Conservation (phyloP, 164 flowering plant species). For the Tinospora cordifolia region DNA sequence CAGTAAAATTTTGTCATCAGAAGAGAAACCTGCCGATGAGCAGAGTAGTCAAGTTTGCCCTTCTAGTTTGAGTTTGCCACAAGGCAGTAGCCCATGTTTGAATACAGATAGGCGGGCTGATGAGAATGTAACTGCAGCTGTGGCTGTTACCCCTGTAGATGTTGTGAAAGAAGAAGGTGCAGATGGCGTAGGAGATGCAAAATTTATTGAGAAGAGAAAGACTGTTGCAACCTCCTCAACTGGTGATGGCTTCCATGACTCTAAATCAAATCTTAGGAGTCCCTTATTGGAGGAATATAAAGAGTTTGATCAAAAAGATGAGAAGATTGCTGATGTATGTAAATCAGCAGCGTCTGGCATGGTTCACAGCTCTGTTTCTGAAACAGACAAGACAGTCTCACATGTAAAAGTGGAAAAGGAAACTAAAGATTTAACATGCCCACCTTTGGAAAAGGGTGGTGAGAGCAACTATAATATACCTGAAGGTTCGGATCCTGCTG, state of each 20-base stretch:
- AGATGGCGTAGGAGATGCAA: slow-evolving; percentile 10
- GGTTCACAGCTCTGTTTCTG: slow-evolving; percentile 8
- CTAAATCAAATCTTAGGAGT: slow-evolving; percentile 1
- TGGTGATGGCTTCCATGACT: slow-evolving; percentile 9
- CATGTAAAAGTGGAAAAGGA: slow-evolving; percentile 15
- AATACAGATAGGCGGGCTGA: slow-evolving; percentile 24
- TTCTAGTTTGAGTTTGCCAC: slow-evolving; percentile 25
- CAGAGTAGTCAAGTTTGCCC: slow-evolving; percentile 13
- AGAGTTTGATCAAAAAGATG: slow-evolving; percentile 12
- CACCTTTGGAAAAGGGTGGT: slow-evolving; percentile 6
- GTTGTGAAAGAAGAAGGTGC: slow-evolving; percentile 4
- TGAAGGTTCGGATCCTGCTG: slow-evolving; percentile 5
- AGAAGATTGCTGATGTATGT: slow-evolving; percentile 4
- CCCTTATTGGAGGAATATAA: slow-evolving; percentile 7
- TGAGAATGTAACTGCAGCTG: slow-evolving; percentile 12
- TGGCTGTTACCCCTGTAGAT: background rate
- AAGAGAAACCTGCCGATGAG: slow-evolving; percentile 22
- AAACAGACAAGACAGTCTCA: slow-evolving; percentile 5
- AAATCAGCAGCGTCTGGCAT: background rate
- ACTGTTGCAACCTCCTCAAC: slow-evolving; percentile 4
- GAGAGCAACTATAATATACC: slow-evolving; percentile 8
- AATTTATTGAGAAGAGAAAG: slow-evolving; percentile 10
- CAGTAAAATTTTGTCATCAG: slow-evolving; percentile 1
- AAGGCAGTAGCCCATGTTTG: slow-evolving; percentile 17
- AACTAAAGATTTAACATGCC: slow-evolving; percentile 18